Base-by-base conservation (phyloP, 1,284 basidiomycete genomes). In the Apiotrichum veenhuisii region DNA sequence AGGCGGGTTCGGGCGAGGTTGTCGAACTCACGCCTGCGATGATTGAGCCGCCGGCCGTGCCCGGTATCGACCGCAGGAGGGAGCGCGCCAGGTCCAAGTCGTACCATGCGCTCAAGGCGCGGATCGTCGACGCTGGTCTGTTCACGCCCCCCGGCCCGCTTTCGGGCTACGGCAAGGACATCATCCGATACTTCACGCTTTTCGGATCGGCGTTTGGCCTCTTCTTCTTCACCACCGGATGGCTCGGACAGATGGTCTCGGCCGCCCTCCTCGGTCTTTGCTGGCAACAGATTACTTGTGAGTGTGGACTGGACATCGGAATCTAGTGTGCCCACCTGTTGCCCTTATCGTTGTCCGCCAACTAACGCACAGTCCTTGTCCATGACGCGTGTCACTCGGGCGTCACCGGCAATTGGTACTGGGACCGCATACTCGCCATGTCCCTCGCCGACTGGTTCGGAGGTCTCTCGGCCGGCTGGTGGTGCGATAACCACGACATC, bases 401-500 rank as follows among this genome's bases (percentile, higher is more conserved):
- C 50, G 87, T 98, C 59, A 95, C 92, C 0, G 92, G 95, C 62
- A 79, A 88, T 70, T 96, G 91, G 87, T 77, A 80, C 33, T 77
- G 82, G 52, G 95, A 99, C 73, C 84, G 94, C 38, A 67, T 91
- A 48, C 79, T 95, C 52, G 88, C 85, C 22, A 91, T 89, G 56
- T 72, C 87, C n/a, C 81, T 77, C 10, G 73, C 74, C 1, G 84
- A 93, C 75, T 91, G 88, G 69, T 80, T 95, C 52, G 94, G 95
- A 22, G 95, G 95, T 2, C 80, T 99, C 52, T 95, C 91, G 72
- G 83, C 96, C 37, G 89, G 91, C 40, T 99, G 95, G 96, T 99
- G 95, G 95, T 91, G 93, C 57, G 85, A 96, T 50, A 93, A 96
- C 72, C 95, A 98, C 76, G 97, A 98, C 69, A 85, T 96, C 50